A percentile compares a stretch with the other conserved stretches of the same genome.
Conservation (phyloP, 2,329 filamentous ascomycete genomes). For the Chalara sp. region DNA sequence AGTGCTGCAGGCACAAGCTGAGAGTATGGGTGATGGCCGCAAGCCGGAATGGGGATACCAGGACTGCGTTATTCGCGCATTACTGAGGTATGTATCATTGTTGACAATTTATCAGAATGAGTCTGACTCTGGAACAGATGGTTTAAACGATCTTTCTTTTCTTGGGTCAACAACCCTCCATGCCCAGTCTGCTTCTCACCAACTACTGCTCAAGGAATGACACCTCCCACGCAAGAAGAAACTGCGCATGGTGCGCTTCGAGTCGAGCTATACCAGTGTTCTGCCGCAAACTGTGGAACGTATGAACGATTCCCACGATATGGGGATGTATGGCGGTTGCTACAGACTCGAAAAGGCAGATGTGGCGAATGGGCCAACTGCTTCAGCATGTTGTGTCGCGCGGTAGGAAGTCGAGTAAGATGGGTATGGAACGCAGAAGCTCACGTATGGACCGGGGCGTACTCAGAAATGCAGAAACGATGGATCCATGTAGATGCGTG, state of each 20-base stretch:
- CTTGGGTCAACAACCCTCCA: conserved; percentile 91
- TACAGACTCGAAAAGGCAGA: conserved; percentile 80
- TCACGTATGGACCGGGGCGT: conserved; percentile 96
- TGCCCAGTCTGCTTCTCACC: conserved; percentile 77
- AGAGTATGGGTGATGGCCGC: conserved; percentile 73
- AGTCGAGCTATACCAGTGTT: conserved; percentile 89
- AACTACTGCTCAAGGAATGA: conserved; percentile 77
- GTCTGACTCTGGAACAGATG: conserved; percentile 49
- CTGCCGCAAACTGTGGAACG: conserved; percentile 63
- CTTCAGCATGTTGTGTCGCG: conserved; percentile 96
- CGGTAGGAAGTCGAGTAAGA: conserved; percentile 80
- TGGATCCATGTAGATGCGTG: conserved; percentile 98
- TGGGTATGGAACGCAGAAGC: conserved; percentile 99
- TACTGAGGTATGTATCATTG: conserved; percentile 66
- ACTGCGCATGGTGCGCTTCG: conserved; percentile 77
- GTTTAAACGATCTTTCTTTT: conserved; percentile 94
- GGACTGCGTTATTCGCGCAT: conserved; percentile 86
- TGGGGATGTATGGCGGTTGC: conserved; percentile 85
- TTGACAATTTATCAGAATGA: conserved; percentile 7
- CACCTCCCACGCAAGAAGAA: conserved; percentile 81
- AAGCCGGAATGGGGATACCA: conserved; percentile 94
- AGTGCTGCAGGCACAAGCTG: conserved; percentile 78
- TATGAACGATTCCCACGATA: conserved; percentile 91
- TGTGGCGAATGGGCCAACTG: conserved; percentile 97
- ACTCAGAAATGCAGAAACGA: conserved; percentile 84